phyloP scores from a whole-genome alignment of 768 basidiomycete genomes.

The Rickenella mellea region DNA sequence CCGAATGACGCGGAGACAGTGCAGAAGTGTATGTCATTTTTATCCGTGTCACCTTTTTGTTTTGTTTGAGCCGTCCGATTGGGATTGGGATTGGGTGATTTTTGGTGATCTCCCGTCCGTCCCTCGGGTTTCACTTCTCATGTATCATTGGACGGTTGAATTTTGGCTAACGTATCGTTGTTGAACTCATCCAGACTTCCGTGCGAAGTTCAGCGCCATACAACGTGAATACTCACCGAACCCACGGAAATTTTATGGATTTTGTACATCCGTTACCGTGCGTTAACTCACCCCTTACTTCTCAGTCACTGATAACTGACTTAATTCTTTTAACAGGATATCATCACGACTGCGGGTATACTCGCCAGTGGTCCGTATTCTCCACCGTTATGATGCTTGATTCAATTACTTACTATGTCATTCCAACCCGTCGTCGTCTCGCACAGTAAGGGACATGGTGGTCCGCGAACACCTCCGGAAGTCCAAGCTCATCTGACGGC shows the following conservation, averaged over 20 bases:
- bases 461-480: slow-evolving; percentile 70
- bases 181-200: slow-evolving; percentile 5
- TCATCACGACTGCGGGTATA: slow-evolving; percentile 63
- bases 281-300: slow-evolving; percentile 9
- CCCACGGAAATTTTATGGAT: slow-evolving; percentile 70
- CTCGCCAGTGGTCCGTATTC: slow-evolving; percentile 57
- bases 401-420: not conserved
- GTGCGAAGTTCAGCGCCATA: slow-evolving; percentile 48
- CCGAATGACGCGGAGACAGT: slow-evolving; percentile 63
- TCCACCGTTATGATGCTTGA: not conserved
- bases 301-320: too few species aligned
- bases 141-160: slow-evolving; percentile 31
- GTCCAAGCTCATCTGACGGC: slow-evolving; percentile 50
- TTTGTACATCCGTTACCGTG: slow-evolving; percentile 69
- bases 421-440: not conserved
- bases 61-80: not conserved
- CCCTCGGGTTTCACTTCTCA: slow-evolving; percentile 5
- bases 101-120: not conserved
- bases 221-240: slow-evolving; percentile 67
- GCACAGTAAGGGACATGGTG: slow-evolving; percentile 70
- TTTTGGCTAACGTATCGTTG: not conserved
- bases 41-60: slow-evolving; percentile 1
- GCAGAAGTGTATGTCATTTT: slow-evolving; percentile 42
- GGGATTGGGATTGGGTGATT: not conserved
- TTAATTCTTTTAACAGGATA: slow-evolving; percentile 33